Base-by-base conservation (phyloP, 768 basidiomycete genomes). In the Lentinus brumalis region DNA sequence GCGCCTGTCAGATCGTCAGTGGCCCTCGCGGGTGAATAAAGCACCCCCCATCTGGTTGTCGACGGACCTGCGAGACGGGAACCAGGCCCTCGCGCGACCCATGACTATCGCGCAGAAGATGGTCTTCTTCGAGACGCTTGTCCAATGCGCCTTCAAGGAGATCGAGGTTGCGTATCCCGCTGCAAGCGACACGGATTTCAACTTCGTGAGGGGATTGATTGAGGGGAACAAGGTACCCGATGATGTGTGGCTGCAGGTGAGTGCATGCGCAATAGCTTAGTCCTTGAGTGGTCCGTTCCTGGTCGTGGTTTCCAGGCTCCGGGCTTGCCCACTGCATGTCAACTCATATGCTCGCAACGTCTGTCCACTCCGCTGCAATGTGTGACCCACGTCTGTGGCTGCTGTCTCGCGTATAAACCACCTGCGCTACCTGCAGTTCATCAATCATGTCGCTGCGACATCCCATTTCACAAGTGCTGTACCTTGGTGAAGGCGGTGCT, bases 141-240 rank as follows among this genome's bases (percentile, higher is more conserved):
- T 98, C 65, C 89, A 92, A 70, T 89, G 88, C 69, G 94, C 96
- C 29, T 86, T 96, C 72, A 99, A 98, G 80, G 91, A 99, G 78
- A 97, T 99, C 72, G 97, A 99, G 75, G 86, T 96, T 42, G 91
- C 96, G 52, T 99, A 98, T 75, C 97, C 97, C 38, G 92, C 96
- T 53, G 97, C 97, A 41, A 96, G 94, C 66, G 95, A 98, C 69
- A 94, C 95, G 52, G 97, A 99, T 73, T 98, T 96, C 74, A 73
- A 80, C 59, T 99, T 98, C 69, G 96, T 98, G 57, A 87, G 95
- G 47, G 89, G 89, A 32, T 78, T 99, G 55, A 84, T 98, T 60
- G 91, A 95, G 75, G 84, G 89, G 56, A 83, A 87, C 40, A 85
- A 91, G 71, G 82, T 97, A 29, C 95, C 93, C 5, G 91, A 94